Evolutionary conservation across 805 yeast species (phyloP).

Genomic region (Blastobotrys americana): DNA sequence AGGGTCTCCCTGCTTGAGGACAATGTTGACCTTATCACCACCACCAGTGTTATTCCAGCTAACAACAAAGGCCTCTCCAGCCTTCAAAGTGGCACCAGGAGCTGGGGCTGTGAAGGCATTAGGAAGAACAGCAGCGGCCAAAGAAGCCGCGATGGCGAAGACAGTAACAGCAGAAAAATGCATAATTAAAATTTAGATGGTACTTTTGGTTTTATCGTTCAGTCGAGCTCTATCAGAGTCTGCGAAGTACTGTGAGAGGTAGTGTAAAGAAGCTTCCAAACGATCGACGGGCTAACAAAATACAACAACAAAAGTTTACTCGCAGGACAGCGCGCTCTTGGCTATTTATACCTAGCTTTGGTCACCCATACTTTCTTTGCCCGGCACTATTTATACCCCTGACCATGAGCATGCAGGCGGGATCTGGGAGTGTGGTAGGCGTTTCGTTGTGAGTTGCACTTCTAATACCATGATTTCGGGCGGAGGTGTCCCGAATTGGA

Average conservation of each 20-base stretch:
- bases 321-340: neutral
- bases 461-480: neutral
- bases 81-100: conserved; percentile 23
- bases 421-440: neutral
- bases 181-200: neutral
- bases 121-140: conserved; percentile 16
- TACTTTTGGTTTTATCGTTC: neutral
- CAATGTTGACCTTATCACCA: conserved; percentile 29
- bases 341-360: neutral
- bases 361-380: too few species aligned
- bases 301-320: conserved; percentile 1
- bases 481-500: neutral
- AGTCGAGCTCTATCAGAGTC: too few species aligned
- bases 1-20: conserved; percentile 29
- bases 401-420: neutral
- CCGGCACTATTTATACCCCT: neutral
- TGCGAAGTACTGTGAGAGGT: too few species aligned
- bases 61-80: conserved; percentile 27
- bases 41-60: conserved; percentile 29
- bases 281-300: neutral
- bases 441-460: neutral
- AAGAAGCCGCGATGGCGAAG: conserved; percentile 15
- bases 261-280: neutral
- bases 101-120: conserved; percentile 31
- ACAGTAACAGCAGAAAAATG: conserved; percentile 6